Evolutionary conservation across 2,329 filamentous ascomycete species (phyloP).

Genomic region (Ophiosphaerella narmari): DNA sequence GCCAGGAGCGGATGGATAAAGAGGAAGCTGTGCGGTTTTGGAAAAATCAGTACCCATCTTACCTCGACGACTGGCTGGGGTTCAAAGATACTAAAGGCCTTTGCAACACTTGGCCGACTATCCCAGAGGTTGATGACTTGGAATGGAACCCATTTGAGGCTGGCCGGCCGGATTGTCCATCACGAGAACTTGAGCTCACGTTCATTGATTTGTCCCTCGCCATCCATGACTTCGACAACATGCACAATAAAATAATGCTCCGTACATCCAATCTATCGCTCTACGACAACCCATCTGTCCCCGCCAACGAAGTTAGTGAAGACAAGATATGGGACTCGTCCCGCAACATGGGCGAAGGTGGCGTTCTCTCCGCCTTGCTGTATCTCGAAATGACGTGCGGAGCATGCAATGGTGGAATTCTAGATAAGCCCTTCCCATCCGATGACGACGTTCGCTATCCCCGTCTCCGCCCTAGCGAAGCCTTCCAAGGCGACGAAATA

Average conservation of each 20-base stretch:
- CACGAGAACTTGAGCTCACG: constrained; percentile 17
- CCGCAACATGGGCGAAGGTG: constrained; percentile 32
- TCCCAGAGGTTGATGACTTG: constrained; percentile 22
- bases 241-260: neutral
- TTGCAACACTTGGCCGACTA: constrained; percentile 11
- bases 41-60: constrained; percentile 4
- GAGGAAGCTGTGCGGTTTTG: constrained; percentile 40
- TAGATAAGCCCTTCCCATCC: constrained; percentile 33
- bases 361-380: constrained; percentile 40
- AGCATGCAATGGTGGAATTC: constrained; percentile 15
- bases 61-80: constrained; percentile 1
- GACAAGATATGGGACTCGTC: constrained; percentile 14
- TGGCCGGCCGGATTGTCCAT: constrained; percentile 7
- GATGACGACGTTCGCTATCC: constrained; percentile 35
- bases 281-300: neutral
- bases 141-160: constrained; percentile 34
- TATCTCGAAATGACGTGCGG: constrained; percentile 34
- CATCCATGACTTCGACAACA: neutral
- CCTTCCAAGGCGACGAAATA: constrained; percentile 25
- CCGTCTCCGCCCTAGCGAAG: constrained; percentile 38
- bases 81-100: neutral
- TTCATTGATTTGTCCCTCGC: constrained; percentile 30
- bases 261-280: neutral
- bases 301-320: constrained; percentile 6
- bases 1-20: constrained; percentile 26